Conservation (phyloP, 495 filamentous ascomycete genomes). For the Choiromyces venosus region DNA sequence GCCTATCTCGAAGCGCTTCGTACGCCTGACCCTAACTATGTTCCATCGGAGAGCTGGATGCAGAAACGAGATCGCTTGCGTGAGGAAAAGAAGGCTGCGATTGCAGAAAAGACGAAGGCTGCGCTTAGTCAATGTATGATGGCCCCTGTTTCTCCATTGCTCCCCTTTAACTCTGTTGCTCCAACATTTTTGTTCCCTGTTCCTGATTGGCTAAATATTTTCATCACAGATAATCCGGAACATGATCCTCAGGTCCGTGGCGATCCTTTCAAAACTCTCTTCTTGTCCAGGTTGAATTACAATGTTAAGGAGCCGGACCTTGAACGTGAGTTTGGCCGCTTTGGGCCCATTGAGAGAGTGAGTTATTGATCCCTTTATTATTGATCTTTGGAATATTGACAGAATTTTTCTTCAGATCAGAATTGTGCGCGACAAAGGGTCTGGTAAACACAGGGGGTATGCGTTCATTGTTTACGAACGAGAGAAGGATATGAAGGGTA, state of each 20-base stretch:
- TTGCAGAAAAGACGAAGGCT: slow-evolving; percentile 61
- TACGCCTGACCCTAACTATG: slow-evolving; percentile 65
- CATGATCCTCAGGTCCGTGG: slow-evolving; percentile 81
- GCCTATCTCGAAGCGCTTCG: slow-evolving; percentile 65
- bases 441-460: slow-evolving; percentile 87
- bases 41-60: slow-evolving; percentile 86
- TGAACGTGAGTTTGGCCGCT: slow-evolving; percentile 89
- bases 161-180: not conserved
- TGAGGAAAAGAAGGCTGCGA: slow-evolving; percentile 64
- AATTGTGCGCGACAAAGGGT: slow-evolving; percentile 67
- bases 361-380: slow-evolving; percentile 11
- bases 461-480: slow-evolving; percentile 96
- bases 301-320: slow-evolving; percentile 82
- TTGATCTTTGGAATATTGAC: slow-evolving; percentile 12
- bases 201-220: slow-evolving; percentile 11
- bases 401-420: slow-evolving; percentile 62
- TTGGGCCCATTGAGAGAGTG: slow-evolving; percentile 89
- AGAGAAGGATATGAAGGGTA: slow-evolving; percentile 99
- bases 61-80: slow-evolving; percentile 75
- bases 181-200: slow-evolving; percentile 18
- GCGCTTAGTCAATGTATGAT: slow-evolving; percentile 63
- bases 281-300: slow-evolving; percentile 84
- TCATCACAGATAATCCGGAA: slow-evolving; percentile 56
- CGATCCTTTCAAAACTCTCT: slow-evolving; percentile 91
- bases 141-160: slow-evolving; percentile 19